Evolutionary conservation across 805 yeast species (phyloP).

Genomic region (Metschnikowia lachancei): DNA sequence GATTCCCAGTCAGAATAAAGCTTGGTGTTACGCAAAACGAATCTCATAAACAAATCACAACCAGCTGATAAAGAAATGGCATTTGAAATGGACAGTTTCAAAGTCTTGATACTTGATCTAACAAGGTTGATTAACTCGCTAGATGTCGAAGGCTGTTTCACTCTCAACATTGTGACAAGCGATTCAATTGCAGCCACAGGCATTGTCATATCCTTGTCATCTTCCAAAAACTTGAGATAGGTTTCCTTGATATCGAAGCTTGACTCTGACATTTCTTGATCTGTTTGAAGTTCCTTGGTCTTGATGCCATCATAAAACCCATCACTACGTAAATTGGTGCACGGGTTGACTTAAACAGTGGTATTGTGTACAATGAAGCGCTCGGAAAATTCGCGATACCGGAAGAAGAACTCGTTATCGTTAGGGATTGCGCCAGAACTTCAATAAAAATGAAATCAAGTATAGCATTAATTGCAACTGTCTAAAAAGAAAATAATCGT

Average conservation of each 20-base stretch:
- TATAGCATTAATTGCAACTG: too few species aligned
- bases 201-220: slow-evolving; percentile 97
- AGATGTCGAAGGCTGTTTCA: slow-evolving; percentile 87
- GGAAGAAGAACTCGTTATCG: too few species aligned
- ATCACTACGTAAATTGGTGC: not conserved
- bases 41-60: slow-evolving; percentile 92
- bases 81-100: slow-evolving; percentile 80
- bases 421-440: too few species aligned
- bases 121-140: slow-evolving; percentile 85
- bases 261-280: slow-evolving; percentile 5
- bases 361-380: too few species aligned
- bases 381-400: too few species aligned
- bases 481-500: too few species aligned
- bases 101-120: slow-evolving; percentile 67
- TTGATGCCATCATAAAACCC: not conserved
- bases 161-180: slow-evolving; percentile 74
- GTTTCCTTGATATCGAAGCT: slow-evolving; percentile 77
- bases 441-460: too few species aligned
- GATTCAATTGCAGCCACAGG: slow-evolving; percentile 98
- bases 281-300: too few species aligned
- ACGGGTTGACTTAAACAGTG: slow-evolving; percentile 3
- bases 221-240: slow-evolving; percentile 75
- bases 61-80: slow-evolving; percentile 95
- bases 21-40: slow-evolving; percentile 85
- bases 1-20: slow-evolving; percentile 93